phyloP scores from a whole-genome alignment of 2,329 filamentous ascomycete genomes.

The Colletotrichum simmondsii region DNA sequence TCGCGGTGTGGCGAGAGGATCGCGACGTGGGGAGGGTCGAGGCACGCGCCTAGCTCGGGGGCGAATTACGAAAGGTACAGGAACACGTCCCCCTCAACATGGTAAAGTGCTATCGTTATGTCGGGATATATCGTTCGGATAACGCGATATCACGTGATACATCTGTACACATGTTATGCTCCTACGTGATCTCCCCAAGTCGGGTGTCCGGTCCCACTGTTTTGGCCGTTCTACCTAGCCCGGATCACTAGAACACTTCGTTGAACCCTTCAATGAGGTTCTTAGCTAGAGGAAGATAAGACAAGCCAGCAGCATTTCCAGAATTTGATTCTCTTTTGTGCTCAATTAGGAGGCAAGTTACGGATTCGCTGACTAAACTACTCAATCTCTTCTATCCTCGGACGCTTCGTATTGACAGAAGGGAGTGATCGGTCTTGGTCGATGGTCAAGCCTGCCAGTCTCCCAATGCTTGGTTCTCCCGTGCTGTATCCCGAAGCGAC shows the following conservation, averaged over 20 bases:
- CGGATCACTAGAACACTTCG: not conserved
- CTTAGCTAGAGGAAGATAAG: not conserved
- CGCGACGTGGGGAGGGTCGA: not conserved
- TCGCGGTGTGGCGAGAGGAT: conserved; percentile 18
- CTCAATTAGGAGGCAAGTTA: not conserved
- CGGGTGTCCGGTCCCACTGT: not conserved
- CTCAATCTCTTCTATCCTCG: conserved; percentile 71
- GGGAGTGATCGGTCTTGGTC: conserved; percentile 21
- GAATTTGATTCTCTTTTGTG: not conserved
- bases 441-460: conserved; percentile 21
- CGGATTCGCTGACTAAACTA: conserved; percentile 41
- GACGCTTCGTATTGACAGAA: conserved; percentile 36
- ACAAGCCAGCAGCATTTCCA: not conserved
- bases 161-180: not conserved
- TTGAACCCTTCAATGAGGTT: not conserved
- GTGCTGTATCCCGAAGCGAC: conserved; percentile 44
- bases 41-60: not conserved
- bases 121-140: not conserved
- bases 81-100: not conserved
- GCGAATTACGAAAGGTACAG: conserved; percentile 2
- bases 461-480: conserved; percentile 9
- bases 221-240: not conserved
- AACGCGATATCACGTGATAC: conserved; percentile 6
- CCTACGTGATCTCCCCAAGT: not conserved
- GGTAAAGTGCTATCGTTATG: not conserved